Evolutionary conservation across 1,139 yeast genomes (phyloP).

Genomic region (Eremothecium gossypii): DNA sequence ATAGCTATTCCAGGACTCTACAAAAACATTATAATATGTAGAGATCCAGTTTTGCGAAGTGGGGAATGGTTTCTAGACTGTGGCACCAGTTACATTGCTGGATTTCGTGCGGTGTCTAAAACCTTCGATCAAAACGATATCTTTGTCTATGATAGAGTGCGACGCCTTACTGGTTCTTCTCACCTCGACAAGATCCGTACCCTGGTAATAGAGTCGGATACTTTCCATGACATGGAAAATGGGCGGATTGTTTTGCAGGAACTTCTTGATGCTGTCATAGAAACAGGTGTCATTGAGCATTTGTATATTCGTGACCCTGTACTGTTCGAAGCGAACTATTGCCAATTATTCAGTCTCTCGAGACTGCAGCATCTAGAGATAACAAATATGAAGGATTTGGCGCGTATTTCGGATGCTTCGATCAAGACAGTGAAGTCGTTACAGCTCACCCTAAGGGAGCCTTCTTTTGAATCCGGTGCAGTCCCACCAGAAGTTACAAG

Average conservation of each 20-base stretch:
- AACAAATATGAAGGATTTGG: constrained; percentile 11
- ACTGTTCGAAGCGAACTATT: constrained; percentile 10
- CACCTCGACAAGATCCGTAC: constrained; percentile 11
- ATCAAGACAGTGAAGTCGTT: constrained; percentile 6
- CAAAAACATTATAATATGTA: constrained; percentile 22
- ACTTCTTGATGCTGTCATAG: constrained; percentile 14
- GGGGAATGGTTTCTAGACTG: constrained; percentile 27
- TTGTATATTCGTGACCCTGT: constrained; percentile 17
- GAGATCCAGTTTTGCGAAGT: constrained; percentile 23
- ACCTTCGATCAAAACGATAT: constrained; percentile 30
- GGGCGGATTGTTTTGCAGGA: constrained; percentile 14
- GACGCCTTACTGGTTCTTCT: constrained; percentile 18
- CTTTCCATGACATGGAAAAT: constrained; percentile 18
- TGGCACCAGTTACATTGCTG: constrained; percentile 26
- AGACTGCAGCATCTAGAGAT: constrained; percentile 14
- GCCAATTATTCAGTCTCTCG: constrained; percentile 9
- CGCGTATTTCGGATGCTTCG: constrained; percentile 1
- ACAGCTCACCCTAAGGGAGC: constrained; percentile 10
- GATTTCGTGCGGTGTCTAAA: constrained; percentile 21
- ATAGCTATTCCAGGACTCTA: constrained; percentile 22
- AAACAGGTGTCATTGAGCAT: constrained; percentile 11
- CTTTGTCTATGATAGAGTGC: constrained; percentile 27
- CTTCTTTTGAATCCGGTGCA: constrained; percentile 7
- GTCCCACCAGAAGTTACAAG: constrained; percentile 5
- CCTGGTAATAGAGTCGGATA: constrained; percentile 17